phyloP scores from a whole-genome alignment of 768 basidiomycete genomes.

The Hygrocybe coccinea region DNA sequence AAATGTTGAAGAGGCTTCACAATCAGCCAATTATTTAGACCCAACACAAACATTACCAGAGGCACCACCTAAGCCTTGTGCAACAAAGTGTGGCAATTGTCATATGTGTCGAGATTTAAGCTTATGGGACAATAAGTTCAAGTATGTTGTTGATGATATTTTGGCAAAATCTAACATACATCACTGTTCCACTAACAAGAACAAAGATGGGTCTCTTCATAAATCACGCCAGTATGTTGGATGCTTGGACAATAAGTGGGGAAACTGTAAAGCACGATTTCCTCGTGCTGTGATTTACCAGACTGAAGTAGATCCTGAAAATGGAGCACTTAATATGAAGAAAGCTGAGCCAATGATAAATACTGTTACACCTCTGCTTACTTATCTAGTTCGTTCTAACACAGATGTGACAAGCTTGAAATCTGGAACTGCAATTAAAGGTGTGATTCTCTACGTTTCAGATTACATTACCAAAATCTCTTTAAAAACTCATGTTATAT shows the following conservation, averaged over 20 bases:
- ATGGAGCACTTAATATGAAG: conserved; percentile 28
- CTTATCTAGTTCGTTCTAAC: too few relatives aligned
- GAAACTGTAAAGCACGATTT: conserved; percentile 28
- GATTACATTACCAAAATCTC: conserved; percentile 29
- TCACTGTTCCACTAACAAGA: too few relatives aligned
- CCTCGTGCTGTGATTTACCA: conserved; percentile 20
- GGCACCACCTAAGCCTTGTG: conserved; percentile 14
- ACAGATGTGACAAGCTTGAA: conserved; percentile 27
- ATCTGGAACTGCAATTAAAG: conserved; percentile 39
- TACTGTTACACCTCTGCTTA: not conserved
- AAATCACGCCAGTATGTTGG: too few relatives aligned
- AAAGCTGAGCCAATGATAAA: conserved; percentile 24
- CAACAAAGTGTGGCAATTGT: conserved; percentile 8
- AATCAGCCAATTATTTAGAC: conserved; percentile 14
- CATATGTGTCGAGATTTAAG: conserved; percentile 28
- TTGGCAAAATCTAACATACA: too few relatives aligned
- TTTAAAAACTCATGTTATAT: conserved; percentile 37
- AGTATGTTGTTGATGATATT: too few relatives aligned
- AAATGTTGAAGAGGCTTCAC: not conserved
- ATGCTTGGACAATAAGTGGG: too few relatives aligned
- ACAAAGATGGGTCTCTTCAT: too few relatives aligned
- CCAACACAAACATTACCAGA: conserved; percentile 22
- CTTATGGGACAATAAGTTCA: not conserved
- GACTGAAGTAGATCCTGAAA: conserved; percentile 23
- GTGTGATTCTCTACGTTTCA: conserved; percentile 12